A percentile compares a stretch with the other conserved stretches of the same genome.
phyloP scores from a whole-genome alignment of 331 rosid species.

The Ulmus americana region DNA sequence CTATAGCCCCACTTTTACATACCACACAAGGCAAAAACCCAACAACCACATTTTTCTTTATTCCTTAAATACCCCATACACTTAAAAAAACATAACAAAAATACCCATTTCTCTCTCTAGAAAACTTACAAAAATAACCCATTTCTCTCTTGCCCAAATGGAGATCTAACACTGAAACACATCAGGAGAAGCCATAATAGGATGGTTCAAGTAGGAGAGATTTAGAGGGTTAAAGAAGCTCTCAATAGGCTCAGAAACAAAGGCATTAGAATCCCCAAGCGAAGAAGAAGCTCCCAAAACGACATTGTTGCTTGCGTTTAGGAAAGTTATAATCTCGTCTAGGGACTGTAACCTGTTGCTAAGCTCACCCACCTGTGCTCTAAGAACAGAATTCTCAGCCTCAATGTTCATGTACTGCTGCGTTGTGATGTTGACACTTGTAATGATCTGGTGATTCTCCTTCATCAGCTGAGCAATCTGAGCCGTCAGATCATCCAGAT shows the following conservation, averaged over 20 bases:
- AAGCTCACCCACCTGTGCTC: slow-evolving; percentile 67
- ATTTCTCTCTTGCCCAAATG: slow-evolving; percentile 3
- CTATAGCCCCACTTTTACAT: slow-evolving; percentile 21
- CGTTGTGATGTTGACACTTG: slow-evolving; percentile 48
- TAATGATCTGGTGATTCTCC: slow-evolving; percentile 61
- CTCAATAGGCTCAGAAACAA: slow-evolving; percentile 31
- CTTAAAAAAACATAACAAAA: not conserved
- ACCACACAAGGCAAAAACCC: not conserved
- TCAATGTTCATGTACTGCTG: slow-evolving; percentile 57
- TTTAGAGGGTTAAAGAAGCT: slow-evolving; percentile 44
- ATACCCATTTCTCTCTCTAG: slow-evolving; percentile 6
- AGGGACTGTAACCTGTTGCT: slow-evolving; percentile 57
- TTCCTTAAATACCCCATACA: slow-evolving; percentile 32
- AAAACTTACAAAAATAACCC: not conserved
- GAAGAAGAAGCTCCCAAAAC: not conserved
- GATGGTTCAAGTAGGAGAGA: slow-evolving; percentile 51
- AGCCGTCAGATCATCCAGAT: slow-evolving; percentile 67
- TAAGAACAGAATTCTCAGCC: slow-evolving; percentile 68
- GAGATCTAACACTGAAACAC: slow-evolving; percentile 40
- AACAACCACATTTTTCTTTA: slow-evolving; percentile 16
- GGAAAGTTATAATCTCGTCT: slow-evolving; percentile 42
- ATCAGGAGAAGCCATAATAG: slow-evolving; percentile 57
- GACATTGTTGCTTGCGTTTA: slow-evolving; percentile 32
- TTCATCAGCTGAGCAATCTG: slow-evolving; percentile 53
- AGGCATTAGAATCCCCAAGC: slow-evolving; percentile 17